These are phyloP conservation scores for Suhomyces panamericanus DNA, from an alignment of 1,139 yeast genomes.

Conservation along the genomic window DNA sequence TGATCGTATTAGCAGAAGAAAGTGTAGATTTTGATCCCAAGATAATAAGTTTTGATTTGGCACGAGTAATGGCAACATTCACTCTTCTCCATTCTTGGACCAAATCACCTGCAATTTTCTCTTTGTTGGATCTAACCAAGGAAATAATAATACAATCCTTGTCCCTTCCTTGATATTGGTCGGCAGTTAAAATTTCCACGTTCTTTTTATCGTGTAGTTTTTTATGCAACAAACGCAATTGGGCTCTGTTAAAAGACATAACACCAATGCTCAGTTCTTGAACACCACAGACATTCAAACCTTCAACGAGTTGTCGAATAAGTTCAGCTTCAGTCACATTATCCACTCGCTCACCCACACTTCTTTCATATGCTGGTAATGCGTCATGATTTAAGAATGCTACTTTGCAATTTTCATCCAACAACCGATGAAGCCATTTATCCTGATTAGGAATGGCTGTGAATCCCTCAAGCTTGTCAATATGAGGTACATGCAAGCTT, in stretches of 20 bases:
- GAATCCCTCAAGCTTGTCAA: conserved; percentile 16
- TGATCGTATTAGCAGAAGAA: conserved; percentile 53
- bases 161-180: conserved; percentile 94
- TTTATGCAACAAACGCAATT: conserved; percentile 56
- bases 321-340: conserved; percentile 72
- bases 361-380: conserved; percentile 58
- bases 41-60: conserved; percentile 77
- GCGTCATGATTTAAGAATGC: conserved; percentile 77
- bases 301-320: conserved; percentile 61
- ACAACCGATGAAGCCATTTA: conserved; percentile 35
- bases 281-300: conserved; percentile 62
- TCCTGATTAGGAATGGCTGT: conserved; percentile 12
- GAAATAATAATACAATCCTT: conserved; percentile 88
- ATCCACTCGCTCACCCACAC: conserved; percentile 64
- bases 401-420: conserved; percentile 51
- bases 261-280: conserved; percentile 66
- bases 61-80: conserved; percentile 92
- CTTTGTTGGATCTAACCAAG: conserved; percentile 75
- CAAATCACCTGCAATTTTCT: conserved; percentile 71
- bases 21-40: conserved; percentile 76
- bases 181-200: conserved; percentile 87
- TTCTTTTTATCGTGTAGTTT: conserved; percentile 40
- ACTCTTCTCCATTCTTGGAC: conserved; percentile 87
- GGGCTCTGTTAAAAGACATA: conserved; percentile 87
- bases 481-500: conserved; percentile 47